Evolutionary conservation across 495 filamentous ascomycete genomes (phyloP), one percentile per base, ranked within the genome.

Genomic region (Talaromyces trachyspermus): DNA sequence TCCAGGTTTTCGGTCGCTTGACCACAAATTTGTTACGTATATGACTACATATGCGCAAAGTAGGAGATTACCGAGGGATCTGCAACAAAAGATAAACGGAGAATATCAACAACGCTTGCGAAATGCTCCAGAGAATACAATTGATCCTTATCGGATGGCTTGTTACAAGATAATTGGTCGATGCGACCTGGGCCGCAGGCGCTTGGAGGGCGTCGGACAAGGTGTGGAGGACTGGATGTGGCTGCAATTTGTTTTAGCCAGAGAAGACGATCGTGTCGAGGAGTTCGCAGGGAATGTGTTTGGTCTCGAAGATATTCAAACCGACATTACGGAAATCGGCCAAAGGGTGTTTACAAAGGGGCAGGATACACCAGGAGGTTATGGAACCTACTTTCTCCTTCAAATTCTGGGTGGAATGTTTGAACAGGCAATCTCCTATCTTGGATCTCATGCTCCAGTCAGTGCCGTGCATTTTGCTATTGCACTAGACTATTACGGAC

Each of bases 121-220:
- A 37, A 87, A 90, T 58, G 86, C 88, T 8, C 86, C 88, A 9
- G 88, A 95, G 45, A 83, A 89, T 49, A 83, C 85, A 11, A 79
- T 91, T 52, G 91, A 99, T 69, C 94, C 92, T 29, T 99, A 92
- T 66, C 81, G 89, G 35, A 89, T 95, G 79, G 90, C 90, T 12
- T 95, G 95, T 62, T 97, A 96, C 75, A 97, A 97, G 66, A 80
- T 99, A 46, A 84, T 97, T 55, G 92, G 92, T 38, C 88, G 92
- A 25, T 95, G 90, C 66, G 92, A 97, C 54, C 76, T 99, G 15
- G 74, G 66, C 49, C 83, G 84, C 42, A 79, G 89, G 52, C 86
- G 76, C 47, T 72, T 96, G 9, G 86, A 94, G n/a, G 77, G 79
- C 39, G 74, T 97, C 14, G 83, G 78, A 46, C 84, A 84, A 47